Evolutionary conservation across 23 red algal species (phyloP).

Genomic region (Agarophyton chilense): DNA sequence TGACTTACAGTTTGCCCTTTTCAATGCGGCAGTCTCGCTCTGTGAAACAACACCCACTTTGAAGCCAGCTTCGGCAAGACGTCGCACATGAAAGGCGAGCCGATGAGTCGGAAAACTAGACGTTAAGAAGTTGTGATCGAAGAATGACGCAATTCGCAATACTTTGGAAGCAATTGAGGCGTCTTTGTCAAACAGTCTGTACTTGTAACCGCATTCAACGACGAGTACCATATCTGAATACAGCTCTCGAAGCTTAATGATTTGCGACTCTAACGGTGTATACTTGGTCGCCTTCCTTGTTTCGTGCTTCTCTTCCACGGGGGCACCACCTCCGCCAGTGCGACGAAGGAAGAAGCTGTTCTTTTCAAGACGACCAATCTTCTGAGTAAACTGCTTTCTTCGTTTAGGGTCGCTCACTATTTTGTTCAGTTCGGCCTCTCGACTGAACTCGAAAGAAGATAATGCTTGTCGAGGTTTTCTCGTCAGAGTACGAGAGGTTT

Average conservation of each 20-base stretch:
- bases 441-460: background rate
- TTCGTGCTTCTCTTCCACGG: background rate
- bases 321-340: slow-evolving; percentile 11
- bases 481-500: background rate
- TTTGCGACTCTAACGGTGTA: slow-evolving; percentile 79
- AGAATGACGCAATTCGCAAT: slow-evolving; percentile 53
- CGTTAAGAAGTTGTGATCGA: slow-evolving; percentile 91
- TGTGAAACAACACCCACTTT: slow-evolving; percentile 83
- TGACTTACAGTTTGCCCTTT: slow-evolving; percentile 61
- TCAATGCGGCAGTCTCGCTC: slow-evolving; percentile 83
- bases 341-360: slow-evolving; percentile 60
- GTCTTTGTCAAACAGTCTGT: slow-evolving; percentile 80
- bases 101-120: slow-evolving; percentile 59
- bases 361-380: slow-evolving; percentile 61
- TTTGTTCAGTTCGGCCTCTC: background rate
- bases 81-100: slow-evolving; percentile 65
- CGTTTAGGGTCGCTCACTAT: slow-evolving; percentile 44
- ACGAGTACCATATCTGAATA: slow-evolving; percentile 73
- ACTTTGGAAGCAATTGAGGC: slow-evolving; percentile 68
- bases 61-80: slow-evolving; percentile 71
- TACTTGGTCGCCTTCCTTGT: slow-evolving; percentile 48
- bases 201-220: slow-evolving; percentile 85
- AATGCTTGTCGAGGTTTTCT: background rate
- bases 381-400: slow-evolving; percentile 54
- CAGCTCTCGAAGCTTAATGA: slow-evolving; percentile 48